Percentiles rank a stretch among this genome's conserved stretches.
These are phyloP conservation scores for Aspergillus proliferans DNA, from an alignment of 2,329 filamentous ascomycete species.

Conservation along the genomic window DNA sequence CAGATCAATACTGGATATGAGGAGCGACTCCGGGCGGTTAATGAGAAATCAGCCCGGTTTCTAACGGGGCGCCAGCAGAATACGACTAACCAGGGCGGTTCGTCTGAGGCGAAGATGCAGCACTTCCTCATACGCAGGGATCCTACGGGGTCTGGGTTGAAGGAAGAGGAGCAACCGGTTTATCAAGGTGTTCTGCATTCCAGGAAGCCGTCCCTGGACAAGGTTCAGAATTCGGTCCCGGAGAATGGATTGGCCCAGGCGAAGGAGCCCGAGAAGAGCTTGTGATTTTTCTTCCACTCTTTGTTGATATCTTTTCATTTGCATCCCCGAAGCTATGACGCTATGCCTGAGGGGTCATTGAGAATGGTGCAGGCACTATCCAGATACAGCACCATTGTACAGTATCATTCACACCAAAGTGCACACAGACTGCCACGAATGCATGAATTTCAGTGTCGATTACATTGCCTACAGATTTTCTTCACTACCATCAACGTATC, in stretches of 20 bases:
- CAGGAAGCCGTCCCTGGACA: not conserved
- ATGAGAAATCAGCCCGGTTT: constrained; percentile 56
- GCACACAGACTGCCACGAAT: not conserved
- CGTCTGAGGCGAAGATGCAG: constrained; percentile 61
- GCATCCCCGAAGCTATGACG: not conserved
- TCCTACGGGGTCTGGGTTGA: constrained; percentile 42
- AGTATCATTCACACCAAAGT: not conserved
- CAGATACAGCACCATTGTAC: not conserved
- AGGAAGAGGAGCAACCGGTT: constrained; percentile 37
- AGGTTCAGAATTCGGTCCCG: not conserved
- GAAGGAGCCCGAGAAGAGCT: not conserved
- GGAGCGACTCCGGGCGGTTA: constrained; percentile 59
- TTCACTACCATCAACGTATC: not conserved
- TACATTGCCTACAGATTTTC: too few species aligned
- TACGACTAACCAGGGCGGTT: constrained; percentile 43
- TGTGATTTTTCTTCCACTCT: not conserved
- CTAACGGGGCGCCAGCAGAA: constrained; percentile 49
- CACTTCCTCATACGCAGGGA: constrained; percentile 72
- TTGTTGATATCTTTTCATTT: not conserved
- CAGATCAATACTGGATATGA: constrained; percentile 57
- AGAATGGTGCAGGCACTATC: not conserved
- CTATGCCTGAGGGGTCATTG: not conserved
- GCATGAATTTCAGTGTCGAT: not conserved
- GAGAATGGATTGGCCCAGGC: not conserved
- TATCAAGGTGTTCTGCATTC: constrained; percentile 32